A percentile compares a stretch with the other conserved stretches of the same genome.
Conservation (phyloP, 2,329 filamentous ascomycete species). For the Fusarium robinianum region DNA sequence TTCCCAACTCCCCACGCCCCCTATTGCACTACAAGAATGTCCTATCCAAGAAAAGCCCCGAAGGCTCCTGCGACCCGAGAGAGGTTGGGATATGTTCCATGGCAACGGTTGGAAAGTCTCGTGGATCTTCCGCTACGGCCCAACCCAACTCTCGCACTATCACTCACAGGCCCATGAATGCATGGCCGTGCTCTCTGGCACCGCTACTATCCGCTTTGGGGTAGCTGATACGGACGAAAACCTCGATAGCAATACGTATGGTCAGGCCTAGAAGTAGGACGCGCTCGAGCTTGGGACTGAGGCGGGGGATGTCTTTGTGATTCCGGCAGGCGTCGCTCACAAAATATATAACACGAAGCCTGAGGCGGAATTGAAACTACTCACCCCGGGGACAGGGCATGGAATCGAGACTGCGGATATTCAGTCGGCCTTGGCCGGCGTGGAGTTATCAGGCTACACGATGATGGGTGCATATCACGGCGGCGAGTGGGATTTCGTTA, state of each 20-base stretch:
- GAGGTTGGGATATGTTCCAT: conserved; percentile 46
- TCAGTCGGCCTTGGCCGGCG: conserved; percentile 41
- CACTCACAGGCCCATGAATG: conserved; percentile 61
- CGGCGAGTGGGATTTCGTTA: conserved; percentile 29
- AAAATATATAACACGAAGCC: conserved; percentile 55
- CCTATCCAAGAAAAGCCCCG: not conserved
- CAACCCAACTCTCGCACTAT: conserved; percentile 60
- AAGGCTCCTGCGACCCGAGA: conserved; percentile 41
- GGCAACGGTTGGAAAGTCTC: conserved; percentile 57
- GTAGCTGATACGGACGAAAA: conserved; percentile 53
- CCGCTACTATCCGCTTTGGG: conserved; percentile 58
- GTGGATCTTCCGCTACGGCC: conserved; percentile 62
- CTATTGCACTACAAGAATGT: conserved; percentile 54
- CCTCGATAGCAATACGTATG: conserved; percentile 46
- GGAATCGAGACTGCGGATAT: conserved; percentile 43
- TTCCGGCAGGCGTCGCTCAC: conserved; percentile 60
- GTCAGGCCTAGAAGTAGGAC: conserved; percentile 48
- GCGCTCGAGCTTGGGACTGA: conserved; percentile 54
- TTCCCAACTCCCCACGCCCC: conserved; percentile 57
- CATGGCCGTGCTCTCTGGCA: conserved; percentile 60
- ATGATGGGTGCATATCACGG: conserved; percentile 55
- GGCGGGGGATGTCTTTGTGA: conserved; percentile 61
- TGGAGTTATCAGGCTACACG: conserved; percentile 41
- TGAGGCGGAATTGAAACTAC: conserved; percentile 36
- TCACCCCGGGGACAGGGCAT: conserved; percentile 51